Evolutionary conservation across 2,329 filamentous ascomycete genomes (phyloP).

Genomic region (Hansfordia pulvinata): DNA sequence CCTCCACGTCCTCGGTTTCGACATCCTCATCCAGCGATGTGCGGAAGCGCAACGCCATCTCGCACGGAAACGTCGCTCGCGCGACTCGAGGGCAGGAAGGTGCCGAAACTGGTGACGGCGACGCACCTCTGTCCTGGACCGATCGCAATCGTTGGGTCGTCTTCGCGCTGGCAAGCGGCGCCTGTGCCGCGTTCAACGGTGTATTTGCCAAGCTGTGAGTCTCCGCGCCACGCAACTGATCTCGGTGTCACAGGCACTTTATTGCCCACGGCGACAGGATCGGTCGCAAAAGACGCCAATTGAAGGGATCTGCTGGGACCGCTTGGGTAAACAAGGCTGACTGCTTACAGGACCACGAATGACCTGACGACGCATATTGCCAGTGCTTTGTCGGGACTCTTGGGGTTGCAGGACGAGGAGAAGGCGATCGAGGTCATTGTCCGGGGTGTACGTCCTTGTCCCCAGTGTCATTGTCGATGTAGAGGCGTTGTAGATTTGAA

Average conservation of each 20-base stretch:
- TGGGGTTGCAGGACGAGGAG: constrained; percentile 28
- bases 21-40: no score
- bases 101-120: not conserved
- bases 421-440: constrained; percentile 31
- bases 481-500: constrained; percentile 2
- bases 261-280: no score
- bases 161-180: constrained; percentile 59
- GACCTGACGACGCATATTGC: constrained; percentile 36
- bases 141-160: constrained; percentile 44
- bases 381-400: constrained; percentile 23
- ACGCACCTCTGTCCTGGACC: constrained; percentile 12
- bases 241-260: not conserved
- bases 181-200: constrained; percentile 69
- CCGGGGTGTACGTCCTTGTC: constrained; percentile 30
- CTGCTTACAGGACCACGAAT: constrained; percentile 35
- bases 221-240: not conserved
- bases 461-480: not conserved
- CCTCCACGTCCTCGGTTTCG: constrained; percentile 4
- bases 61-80: no score
- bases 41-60: no score
- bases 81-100: constrained; percentile 4
- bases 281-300: no score
- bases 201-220: constrained; percentile 72
- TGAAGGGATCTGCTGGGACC: no score
- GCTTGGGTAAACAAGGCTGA: not conserved